Evolutionary conservation across 2,329 filamentous ascomycete genomes (phyloP).

Genomic region (Aspergillus pseudoglaucus): DNA sequence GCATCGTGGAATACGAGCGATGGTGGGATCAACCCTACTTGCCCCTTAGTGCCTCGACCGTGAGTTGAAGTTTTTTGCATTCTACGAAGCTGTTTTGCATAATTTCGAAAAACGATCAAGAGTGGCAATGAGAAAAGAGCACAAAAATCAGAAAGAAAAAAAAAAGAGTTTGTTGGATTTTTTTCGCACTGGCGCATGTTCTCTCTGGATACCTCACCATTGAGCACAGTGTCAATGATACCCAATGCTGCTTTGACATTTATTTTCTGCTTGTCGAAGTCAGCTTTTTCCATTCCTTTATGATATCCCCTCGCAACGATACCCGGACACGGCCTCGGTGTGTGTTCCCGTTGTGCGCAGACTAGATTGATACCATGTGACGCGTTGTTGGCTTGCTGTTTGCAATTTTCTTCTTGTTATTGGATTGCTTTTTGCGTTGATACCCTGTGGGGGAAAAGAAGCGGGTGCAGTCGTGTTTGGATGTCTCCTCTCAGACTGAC

Average conservation of each 20-base stretch:
- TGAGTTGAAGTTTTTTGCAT: conserved; percentile 13
- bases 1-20: conserved; percentile 34
- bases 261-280: conserved; percentile 16
- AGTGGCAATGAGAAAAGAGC: conserved; percentile 4
- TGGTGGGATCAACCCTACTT: conserved; percentile 33
- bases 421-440: conserved; percentile 24
- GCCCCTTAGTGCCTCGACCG: conserved; percentile 19
- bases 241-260: conserved; percentile 22
- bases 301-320: conserved; percentile 28
- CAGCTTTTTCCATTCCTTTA: conserved; percentile 26
- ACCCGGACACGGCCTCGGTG: conserved; percentile 13
- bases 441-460: conserved; percentile 25
- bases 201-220: conserved; percentile 1
- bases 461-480: conserved; percentile 3
- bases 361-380: conserved; percentile 35
- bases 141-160: conserved; percentile 5
- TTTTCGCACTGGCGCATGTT: conserved; percentile 21
- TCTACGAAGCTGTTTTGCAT: conserved; percentile 1
- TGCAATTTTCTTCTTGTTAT: conserved; percentile 20
- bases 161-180: conserved; percentile 10
- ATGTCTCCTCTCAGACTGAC: conserved; percentile 17
- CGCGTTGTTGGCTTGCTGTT: conserved; percentile 18
- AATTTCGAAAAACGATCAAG: conserved; percentile 1
- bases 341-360: conserved; percentile 22
- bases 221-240: conserved; percentile 26